Evolutionary conservation across 352 stramenopile genomes (phyloP).

Genomic region (Pythium grandisporangium): DNA sequence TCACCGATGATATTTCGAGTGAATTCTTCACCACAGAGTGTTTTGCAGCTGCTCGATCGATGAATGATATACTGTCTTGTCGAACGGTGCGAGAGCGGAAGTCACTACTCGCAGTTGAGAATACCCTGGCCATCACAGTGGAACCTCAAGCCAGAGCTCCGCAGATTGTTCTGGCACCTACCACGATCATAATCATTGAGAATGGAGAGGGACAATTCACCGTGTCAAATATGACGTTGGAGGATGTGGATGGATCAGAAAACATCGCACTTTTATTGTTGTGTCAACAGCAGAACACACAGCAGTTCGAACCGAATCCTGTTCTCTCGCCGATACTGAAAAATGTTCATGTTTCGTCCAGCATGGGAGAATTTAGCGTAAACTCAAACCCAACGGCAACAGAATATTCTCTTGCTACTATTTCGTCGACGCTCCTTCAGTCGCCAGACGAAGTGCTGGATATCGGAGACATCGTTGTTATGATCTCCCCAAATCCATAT

Average conservation of each 20-base stretch:
- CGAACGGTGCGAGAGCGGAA: constrained; percentile 10
- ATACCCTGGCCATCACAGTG: constrained; percentile 1
- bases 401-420: too few relatives aligned
- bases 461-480: too few relatives aligned
- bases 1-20: constrained; percentile 4
- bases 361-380: too few relatives aligned
- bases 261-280: neutral
- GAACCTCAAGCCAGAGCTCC: constrained; percentile 5
- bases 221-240: constrained; percentile 5
- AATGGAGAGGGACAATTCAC: constrained; percentile 3
- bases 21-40: constrained; percentile 8
- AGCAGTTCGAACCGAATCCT: neutral
- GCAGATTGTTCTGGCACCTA: neutral
- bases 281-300: neutral
- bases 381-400: too few relatives aligned
- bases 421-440: too few relatives aligned
- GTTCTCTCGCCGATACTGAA: neutral
- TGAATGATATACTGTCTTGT: constrained; percentile 1
- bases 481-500: too few relatives aligned
- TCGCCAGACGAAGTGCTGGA: too few relatives aligned
- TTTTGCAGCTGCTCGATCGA: constrained; percentile 1
- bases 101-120: constrained; percentile 7
- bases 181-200: constrained; percentile 1
- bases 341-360: too few relatives aligned
- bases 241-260: constrained; percentile 8